phyloP scores from a whole-genome alignment of 805 yeast genomes.

The Yarrowia hollandica region DNA sequence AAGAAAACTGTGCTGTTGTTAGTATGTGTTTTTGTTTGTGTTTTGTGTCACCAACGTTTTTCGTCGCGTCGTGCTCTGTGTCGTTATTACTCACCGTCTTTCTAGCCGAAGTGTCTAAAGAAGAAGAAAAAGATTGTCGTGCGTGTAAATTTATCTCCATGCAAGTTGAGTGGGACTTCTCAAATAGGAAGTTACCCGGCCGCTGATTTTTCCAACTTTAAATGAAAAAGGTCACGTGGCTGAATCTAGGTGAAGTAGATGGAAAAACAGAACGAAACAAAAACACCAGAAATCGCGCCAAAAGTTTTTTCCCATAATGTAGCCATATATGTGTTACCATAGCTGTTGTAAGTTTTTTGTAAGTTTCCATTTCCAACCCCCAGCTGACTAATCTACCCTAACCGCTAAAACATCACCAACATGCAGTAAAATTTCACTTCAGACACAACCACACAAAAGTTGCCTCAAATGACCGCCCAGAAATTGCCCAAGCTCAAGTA shows the following conservation, averaged over 20 bases:
- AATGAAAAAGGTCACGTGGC: not conserved
- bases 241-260: too few species aligned
- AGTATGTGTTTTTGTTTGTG: not conserved
- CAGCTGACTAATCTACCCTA: conserved; percentile 20
- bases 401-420: not conserved
- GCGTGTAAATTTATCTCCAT: conserved; percentile 26
- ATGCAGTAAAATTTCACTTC: conserved; percentile 10
- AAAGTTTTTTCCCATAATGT: too few species aligned
- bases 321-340: too few species aligned
- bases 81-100: conserved; percentile 25
- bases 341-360: too few species aligned
- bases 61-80: not conserved
- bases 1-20: conserved; percentile 30
- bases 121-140: conserved; percentile 3
- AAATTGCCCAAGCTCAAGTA: conserved; percentile 69
- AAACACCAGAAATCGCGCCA: too few species aligned
- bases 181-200: conserved; percentile 26
- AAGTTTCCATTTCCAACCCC: too few species aligned
- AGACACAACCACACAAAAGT: not conserved
- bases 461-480: conserved; percentile 19
- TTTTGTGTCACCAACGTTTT: not conserved
- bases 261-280: not conserved
- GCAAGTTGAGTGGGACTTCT: conserved; percentile 27
- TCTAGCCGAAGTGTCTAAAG: conserved; percentile 29
- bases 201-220: not conserved